Base-by-base conservation (phyloP, 1,284 basidiomycete species). In the Fomitiporia mediterranea region DNA sequence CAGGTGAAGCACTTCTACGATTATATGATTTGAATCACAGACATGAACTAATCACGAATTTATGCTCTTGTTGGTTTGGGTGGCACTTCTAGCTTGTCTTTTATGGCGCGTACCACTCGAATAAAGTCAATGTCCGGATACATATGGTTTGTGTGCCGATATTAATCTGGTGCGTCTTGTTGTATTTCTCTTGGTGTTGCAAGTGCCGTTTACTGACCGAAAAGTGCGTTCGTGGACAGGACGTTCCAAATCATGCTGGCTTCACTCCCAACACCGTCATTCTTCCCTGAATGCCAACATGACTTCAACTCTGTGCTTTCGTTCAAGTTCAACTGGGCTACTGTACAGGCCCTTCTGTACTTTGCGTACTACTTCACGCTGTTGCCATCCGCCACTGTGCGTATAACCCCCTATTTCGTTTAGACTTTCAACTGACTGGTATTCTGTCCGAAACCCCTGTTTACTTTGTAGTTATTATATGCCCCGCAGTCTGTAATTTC, bases 41-140 rank as follows among this genome's bases (percentile, higher is more conserved):
- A 27, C 19, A 4, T 32, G 37, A 32, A 21, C 21, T 15, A 1
- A 40, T 4, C 11, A 28, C 21, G 25, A 21, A 15, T 53, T 40
- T n/a, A 44, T 32, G 25, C 15, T 58, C n/a, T n/a, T n/a, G n/a
- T n/a, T n/a, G n/a, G 53, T 34, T 13, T 42, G 13, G 27, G 43
- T 23, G 23, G 19, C 8, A 39, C n/a, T 11, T 27, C 19, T 58
- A 94, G 90, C 77, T 94, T 65, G 77, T 85, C 28, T 94, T 94
- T 77, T 94, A 94, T 70, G 89, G 89, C 21, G 86, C 91, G 51
- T 95, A 94, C 71, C 92, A 95, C 70, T 78, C 82, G 23, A 86
- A 94, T 69, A 81, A 79, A 34, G 72, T 84, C 58, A 96, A 96
- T 68, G 72, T 94, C 60, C 67, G 78, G 55, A 89, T 95, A 60